Conservation (phyloP, 1,284 basidiomycete genomes). For the Heterobasidion occidentale region DNA sequence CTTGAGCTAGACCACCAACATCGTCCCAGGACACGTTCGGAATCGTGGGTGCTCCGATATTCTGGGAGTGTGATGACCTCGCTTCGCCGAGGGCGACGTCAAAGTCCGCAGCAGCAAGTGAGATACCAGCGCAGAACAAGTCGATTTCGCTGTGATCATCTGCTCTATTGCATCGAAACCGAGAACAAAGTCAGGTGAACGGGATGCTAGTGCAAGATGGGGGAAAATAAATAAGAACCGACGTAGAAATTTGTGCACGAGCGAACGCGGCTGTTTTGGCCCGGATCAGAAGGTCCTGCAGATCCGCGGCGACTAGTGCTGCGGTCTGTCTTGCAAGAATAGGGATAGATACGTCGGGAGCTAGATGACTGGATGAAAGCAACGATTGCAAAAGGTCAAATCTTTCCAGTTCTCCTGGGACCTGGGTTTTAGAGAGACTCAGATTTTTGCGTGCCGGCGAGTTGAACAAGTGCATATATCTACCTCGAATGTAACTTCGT, state of each 20-base stretch:
- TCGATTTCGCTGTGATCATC: constrained; percentile 13
- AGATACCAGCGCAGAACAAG: constrained; percentile 40
- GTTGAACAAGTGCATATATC: constrained; percentile 5
- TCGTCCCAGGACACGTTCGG: constrained; percentile 98
- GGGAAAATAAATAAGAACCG: constrained; percentile 13
- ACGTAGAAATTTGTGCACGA: constrained; percentile 38
- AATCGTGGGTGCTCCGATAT: constrained; percentile 94
- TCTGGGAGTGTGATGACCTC: constrained; percentile 80
- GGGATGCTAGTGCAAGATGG: neutral
- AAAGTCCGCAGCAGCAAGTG: constrained; percentile 65
- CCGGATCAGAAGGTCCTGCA: constrained; percentile 64
- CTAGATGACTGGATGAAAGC: constrained; percentile 39
- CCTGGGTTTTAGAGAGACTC: constrained; percentile 33
- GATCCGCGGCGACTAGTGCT: constrained; percentile 82
- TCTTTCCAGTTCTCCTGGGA: constrained; percentile 75
- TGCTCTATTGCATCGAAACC: constrained; percentile 1
- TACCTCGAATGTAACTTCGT: constrained; percentile 76
- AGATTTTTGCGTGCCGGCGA: too few species aligned
- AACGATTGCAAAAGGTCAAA: constrained; percentile 52
- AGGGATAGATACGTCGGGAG: constrained; percentile 74
- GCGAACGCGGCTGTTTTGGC: constrained; percentile 56
- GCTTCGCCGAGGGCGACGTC: constrained; percentile 71
- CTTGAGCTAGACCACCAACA: constrained; percentile 84
- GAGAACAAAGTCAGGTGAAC: too few species aligned
- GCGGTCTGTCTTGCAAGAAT: constrained; percentile 85